Evolutionary conservation across 192 early-diverging fungal species (phyloP).

Genomic region (Rhizophagus prolifer): DNA sequence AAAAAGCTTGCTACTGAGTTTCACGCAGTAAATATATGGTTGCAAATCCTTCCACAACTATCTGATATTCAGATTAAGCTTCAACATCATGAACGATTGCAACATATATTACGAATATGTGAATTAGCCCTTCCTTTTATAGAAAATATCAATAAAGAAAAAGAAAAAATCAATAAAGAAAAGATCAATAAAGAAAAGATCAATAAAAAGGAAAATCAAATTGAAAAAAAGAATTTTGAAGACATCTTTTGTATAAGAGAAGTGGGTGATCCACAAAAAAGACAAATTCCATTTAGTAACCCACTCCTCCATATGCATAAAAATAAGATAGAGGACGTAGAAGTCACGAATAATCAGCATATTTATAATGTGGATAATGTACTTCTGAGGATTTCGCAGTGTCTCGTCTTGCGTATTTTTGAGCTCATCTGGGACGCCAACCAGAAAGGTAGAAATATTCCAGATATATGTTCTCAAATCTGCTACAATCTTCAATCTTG

Average conservation of each 20-base stretch:
- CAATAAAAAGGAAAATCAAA: no score
- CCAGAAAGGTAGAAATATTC: not conserved
- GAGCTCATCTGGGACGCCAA: not conserved
- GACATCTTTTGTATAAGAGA: not conserved
- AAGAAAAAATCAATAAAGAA: no score
- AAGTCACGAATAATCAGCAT: not conserved
- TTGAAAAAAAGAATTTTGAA: slow-evolving; percentile 9
- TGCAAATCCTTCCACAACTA: not conserved
- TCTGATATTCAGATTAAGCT: not conserved
- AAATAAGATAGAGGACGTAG: no score
- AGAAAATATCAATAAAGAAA: not conserved
- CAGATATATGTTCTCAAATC: not conserved
- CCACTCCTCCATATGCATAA: slow-evolving; percentile 10
- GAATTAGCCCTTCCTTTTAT: not conserved
- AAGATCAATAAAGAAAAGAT: no score
- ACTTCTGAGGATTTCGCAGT: not conserved
- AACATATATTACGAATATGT: not conserved
- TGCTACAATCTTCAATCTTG: not conserved
- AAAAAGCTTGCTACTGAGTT: not conserved
- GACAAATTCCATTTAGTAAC: slow-evolving; percentile 1
- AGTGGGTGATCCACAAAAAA: not conserved
- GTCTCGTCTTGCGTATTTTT: slow-evolving; percentile 3
- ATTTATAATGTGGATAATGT: not conserved
- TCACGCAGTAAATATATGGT: slow-evolving; percentile 4
- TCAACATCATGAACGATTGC: not conserved